Percentiles rank a stretch among this genome's conserved stretches.
Conservation (phyloP, 1,139 yeast species). For the Schizosaccharomyces versatilis region DNA sequence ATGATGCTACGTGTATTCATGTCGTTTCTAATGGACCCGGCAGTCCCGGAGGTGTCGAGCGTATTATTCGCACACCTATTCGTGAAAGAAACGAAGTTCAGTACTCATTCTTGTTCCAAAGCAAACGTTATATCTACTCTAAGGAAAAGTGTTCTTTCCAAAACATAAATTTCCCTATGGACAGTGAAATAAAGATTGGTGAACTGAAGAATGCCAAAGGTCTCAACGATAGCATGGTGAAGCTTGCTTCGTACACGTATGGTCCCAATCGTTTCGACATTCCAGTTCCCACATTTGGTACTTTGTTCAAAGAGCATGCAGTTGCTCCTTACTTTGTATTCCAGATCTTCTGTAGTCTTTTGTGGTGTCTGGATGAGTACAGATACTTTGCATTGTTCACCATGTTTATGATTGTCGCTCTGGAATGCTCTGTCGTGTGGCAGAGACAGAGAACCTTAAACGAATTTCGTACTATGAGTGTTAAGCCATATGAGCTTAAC, state of each 20-base stretch:
- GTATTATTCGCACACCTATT: constrained; percentile 25
- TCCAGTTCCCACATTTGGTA: constrained; percentile 78
- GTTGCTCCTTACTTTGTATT: constrained; percentile 95
- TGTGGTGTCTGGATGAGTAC: constrained; percentile 92
- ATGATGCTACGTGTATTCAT: constrained; percentile 27
- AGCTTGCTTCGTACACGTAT: constrained; percentile 35
- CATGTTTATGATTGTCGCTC: constrained; percentile 72
- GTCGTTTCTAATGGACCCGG: constrained; percentile 66
- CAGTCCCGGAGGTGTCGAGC: constrained; percentile 44
- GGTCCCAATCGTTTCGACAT: constrained; percentile 81
- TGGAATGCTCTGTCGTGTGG: constrained; percentile 84
- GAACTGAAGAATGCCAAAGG: constrained; percentile 46
- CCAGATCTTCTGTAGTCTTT: constrained; percentile 83
- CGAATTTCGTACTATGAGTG: constrained; percentile 93
- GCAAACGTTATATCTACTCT: constrained; percentile 67
- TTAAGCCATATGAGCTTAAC: constrained; percentile 64
- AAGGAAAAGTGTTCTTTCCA: constrained; percentile 33
- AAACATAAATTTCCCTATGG: constrained; percentile 66
- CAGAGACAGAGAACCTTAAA: constrained; percentile 88
- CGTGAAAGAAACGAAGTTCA: constrained; percentile 34
- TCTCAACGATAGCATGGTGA: constrained; percentile 29
- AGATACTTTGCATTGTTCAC: constrained; percentile 91
- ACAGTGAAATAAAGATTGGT: constrained; percentile 35
- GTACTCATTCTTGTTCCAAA: constrained; percentile 64
- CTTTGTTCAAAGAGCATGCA: constrained; percentile 88